Conservation (phyloP, 306 rosid genomes). For the Gastrolobium villosum region DNA sequence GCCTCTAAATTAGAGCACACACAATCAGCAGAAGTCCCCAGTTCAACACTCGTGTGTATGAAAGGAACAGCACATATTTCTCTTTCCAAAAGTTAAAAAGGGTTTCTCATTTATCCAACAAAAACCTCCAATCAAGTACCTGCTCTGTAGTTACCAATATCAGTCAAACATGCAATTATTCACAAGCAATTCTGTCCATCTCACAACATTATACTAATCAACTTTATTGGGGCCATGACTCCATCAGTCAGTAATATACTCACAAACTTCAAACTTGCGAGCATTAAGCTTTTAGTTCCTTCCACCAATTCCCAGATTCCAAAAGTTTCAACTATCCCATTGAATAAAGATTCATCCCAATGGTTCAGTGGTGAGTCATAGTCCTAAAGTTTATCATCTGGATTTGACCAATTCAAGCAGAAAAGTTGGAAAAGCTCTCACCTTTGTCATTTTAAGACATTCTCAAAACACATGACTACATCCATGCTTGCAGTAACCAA, state of each 20-base stretch:
- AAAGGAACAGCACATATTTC: background rate
- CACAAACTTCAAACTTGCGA: conserved; percentile 19
- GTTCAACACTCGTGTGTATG: background rate
- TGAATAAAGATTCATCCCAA: conserved; percentile 29
- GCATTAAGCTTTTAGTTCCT: conserved; percentile 27
- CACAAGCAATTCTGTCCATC: background rate
- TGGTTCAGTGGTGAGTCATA: background rate
- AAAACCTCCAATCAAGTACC: conserved; percentile 28
- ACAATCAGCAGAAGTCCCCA: conserved; percentile 12
- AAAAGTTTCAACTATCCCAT: conserved; percentile 16
- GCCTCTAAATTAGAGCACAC: background rate
- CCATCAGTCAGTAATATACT: background rate
- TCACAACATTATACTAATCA: conserved; percentile 17
- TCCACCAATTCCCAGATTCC: conserved; percentile 20
- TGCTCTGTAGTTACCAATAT: conserved; percentile 24
- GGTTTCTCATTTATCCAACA: conserved; percentile 22
- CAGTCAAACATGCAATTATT: conserved; percentile 7
- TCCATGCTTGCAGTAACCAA: conserved; percentile 17
- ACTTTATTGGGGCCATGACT: background rate
- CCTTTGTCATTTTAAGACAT: background rate
- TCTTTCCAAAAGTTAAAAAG: conserved; percentile 10
- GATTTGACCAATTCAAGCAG: conserved; percentile 1
- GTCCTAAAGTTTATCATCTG: conserved; percentile 11
- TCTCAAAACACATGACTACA: conserved; percentile 9
- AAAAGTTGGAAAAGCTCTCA: conserved; percentile 17